Percentiles rank a stretch among this genome's conserved stretches.
Conservation (phyloP, 2,329 filamentous ascomycete genomes). For the Sphaerulina musiva region DNA sequence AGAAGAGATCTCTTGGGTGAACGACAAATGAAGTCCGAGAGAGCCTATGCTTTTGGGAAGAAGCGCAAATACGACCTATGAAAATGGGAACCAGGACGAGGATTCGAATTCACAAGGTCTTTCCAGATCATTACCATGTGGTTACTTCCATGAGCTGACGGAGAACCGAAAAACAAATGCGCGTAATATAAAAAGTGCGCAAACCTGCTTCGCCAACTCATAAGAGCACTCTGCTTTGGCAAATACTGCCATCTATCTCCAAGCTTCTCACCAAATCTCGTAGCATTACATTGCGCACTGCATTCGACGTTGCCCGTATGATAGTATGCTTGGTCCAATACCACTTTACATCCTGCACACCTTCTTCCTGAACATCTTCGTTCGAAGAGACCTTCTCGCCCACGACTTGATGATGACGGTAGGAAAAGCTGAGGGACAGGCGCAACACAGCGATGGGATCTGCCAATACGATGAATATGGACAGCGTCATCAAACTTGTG, state of each 20-base stretch:
- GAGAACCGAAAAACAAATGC: too few relatives aligned
- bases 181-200: neutral
- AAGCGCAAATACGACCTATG: too few relatives aligned
- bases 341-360: constrained; percentile 9
- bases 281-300: constrained; percentile 12
- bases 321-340: constrained; percentile 13
- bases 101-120: too few relatives aligned
- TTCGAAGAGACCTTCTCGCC: constrained; percentile 4
- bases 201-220: neutral
- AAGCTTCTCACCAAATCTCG: constrained; percentile 6
- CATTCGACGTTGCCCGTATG: too few relatives aligned
- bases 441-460: constrained; percentile 11
- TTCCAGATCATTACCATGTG: too few relatives aligned
- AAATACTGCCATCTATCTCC: constrained; percentile 10
- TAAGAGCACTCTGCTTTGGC: constrained; percentile 3
- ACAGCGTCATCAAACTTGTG: constrained; percentile 13
- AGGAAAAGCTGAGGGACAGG: constrained; percentile 14
- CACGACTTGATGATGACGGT: constrained; percentile 12
- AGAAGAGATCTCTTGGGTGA: too few relatives aligned
- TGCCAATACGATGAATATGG: constrained; percentile 12
- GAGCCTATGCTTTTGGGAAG: too few relatives aligned
- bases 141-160: too few relatives aligned
- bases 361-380: neutral
- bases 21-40: too few relatives aligned
- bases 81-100: too few relatives aligned